phyloP scores from a whole-genome alignment of 23 red algal species.

The Gracilaria domingensis region DNA sequence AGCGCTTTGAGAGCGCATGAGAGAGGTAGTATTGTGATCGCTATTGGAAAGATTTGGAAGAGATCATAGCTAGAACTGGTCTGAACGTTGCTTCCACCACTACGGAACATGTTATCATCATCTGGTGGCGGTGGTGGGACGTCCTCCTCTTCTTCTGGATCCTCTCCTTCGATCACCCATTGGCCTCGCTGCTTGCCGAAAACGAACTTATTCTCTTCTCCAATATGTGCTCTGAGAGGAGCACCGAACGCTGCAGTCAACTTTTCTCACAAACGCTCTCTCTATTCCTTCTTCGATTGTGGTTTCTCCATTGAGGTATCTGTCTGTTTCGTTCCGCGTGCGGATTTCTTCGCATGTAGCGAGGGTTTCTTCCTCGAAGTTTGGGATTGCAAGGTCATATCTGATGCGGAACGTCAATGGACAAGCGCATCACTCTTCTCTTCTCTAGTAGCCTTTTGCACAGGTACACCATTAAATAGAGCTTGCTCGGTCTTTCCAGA shows the following conservation, averaged over 20 bases:
- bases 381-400: slow-evolving; percentile 51
- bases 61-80: slow-evolving; percentile 15
- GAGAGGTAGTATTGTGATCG: neutral
- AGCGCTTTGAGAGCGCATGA: neutral
- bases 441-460: slow-evolving; percentile 20
- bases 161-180: slow-evolving; percentile 80
- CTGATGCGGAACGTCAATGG: slow-evolving; percentile 47
- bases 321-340: slow-evolving; percentile 12
- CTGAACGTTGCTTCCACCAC: neutral
- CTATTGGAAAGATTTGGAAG: neutral
- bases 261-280: slow-evolving; percentile 41
- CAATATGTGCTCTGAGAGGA: slow-evolving; percentile 71
- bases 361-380: slow-evolving; percentile 56
- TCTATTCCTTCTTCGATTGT: slow-evolving; percentile 27
- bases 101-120: slow-evolving; percentile 34
- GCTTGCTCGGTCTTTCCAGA: neutral
- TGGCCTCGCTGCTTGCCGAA: slow-evolving; percentile 67
- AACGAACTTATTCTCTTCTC: slow-evolving; percentile 82
- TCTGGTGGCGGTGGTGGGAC: slow-evolving; percentile 74
- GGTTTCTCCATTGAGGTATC: slow-evolving; percentile 30
- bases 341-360: slow-evolving; percentile 13
- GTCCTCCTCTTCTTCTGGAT: slow-evolving; percentile 58
- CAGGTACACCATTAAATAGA: slow-evolving; percentile 43
- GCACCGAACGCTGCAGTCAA: slow-evolving; percentile 56
- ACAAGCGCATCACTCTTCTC: slow-evolving; percentile 30